Evolutionary conservation across 352 stramenopile genomes (phyloP).

Genomic region (Phytophthora niederhauseri): DNA sequence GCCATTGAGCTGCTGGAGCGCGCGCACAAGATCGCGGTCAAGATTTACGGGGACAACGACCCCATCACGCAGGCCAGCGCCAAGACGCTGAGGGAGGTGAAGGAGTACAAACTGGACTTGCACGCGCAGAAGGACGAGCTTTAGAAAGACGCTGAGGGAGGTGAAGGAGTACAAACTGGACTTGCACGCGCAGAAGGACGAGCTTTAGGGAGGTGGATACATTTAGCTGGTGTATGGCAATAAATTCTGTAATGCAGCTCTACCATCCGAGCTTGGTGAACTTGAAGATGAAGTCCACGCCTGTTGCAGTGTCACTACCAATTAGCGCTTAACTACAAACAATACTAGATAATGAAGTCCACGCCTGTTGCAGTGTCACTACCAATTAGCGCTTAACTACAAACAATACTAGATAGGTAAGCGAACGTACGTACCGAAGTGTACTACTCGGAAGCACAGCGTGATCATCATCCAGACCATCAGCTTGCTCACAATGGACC

Average conservation of each 20-base stretch:
- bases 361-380: not conserved
- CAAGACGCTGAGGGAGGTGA: conserved; percentile 70
- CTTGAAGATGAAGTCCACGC: conserved; percentile 1
- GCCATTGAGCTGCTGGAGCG: conserved; percentile 67
- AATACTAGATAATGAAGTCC: not conserved
- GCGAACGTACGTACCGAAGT: conserved; percentile 12
- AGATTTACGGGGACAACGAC: conserved; percentile 65
- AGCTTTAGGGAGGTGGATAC: too few relatives aligned
- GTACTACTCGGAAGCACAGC: conserved; percentile 15
- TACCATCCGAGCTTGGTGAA: not conserved
- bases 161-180: conserved; percentile 65
- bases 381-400: not conserved
- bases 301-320: not conserved
- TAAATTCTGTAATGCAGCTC: not conserved
- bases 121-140: conserved; percentile 45
- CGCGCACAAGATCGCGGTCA: conserved; percentile 72
- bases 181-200: conserved; percentile 41
- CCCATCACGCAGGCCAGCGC: conserved; percentile 65
- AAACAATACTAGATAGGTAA: not conserved
- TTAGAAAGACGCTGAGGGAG: conserved; percentile 52
- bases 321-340: not conserved
- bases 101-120: conserved; percentile 56
- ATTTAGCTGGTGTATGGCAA: too few relatives aligned
- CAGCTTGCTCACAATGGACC: conserved; percentile 37
- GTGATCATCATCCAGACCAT: conserved; percentile 42